A percentile compares a stretch with the other conserved stretches of the same genome.
These are phyloP conservation scores for Vitis rotundifolia DNA, from an alignment of 164 flowering plant species.

Conservation along the genomic window DNA sequence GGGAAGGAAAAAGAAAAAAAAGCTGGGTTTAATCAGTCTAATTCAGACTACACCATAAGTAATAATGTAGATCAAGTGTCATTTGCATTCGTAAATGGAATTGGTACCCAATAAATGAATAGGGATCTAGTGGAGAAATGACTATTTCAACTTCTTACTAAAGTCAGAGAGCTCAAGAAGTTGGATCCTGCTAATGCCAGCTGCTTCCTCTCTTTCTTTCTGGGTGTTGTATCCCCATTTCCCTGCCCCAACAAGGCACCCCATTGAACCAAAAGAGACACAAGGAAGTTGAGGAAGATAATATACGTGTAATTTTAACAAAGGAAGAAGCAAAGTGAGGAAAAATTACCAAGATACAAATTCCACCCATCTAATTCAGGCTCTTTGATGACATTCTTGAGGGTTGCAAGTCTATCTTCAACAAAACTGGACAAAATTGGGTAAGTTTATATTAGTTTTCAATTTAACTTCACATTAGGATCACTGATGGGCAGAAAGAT, in stretches of 20 bases:
- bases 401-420: slow-evolving; percentile 88
- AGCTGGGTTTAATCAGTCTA: too few species aligned
- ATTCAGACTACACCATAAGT: too few species aligned
- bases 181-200: slow-evolving; percentile 66
- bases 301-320: not conserved
- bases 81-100: too few species aligned
- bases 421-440: slow-evolving; percentile 59
- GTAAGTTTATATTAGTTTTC: not conserved
- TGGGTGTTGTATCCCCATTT: slow-evolving; percentile 92
- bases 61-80: too few species aligned
- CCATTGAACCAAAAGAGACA: slow-evolving; percentile 1
- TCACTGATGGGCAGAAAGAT: not conserved
- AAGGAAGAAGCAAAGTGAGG: not conserved
- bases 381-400: slow-evolving; percentile 89
- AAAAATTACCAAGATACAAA: slow-evolving; percentile 71
- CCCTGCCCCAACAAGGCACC: slow-evolving; percentile 39
- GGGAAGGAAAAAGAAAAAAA: too few species aligned
- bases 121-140: too few species aligned
- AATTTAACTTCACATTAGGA: not conserved
- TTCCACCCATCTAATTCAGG: slow-evolving; percentile 85
- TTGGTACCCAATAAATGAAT: too few species aligned
- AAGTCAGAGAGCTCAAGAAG: slow-evolving; percentile 77
- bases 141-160: slow-evolving; percentile 75
- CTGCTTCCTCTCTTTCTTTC: slow-evolving; percentile 85
- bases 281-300: not conserved